Percentiles rank a stretch among this genome's conserved stretches.
These are phyloP conservation scores for Melaleuca quinquenervia DNA, from an alignment of 345 rosid genomes.

Conservation along the genomic window DNA sequence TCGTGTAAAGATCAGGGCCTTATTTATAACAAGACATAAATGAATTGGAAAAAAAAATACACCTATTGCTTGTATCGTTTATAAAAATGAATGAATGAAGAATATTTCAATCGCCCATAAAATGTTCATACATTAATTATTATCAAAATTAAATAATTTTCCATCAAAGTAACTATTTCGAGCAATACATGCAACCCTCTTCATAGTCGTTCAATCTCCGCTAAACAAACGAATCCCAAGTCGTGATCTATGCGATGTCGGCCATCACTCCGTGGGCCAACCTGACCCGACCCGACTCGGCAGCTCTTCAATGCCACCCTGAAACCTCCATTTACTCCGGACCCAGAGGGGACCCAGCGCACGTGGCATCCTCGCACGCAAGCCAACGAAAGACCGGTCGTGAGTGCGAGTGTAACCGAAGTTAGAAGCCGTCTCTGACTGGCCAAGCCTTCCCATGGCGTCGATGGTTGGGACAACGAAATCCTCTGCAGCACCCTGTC, in stretches of 20 bases:
- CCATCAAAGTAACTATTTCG: neutral
- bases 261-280: neutral
- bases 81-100: too few species aligned
- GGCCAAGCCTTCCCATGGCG: neutral
- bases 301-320: neutral
- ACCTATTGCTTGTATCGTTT: accelerated
- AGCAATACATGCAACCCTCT: accelerated
- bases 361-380: neutral
- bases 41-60: neutral
- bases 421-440: neutral
- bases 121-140: neutral
- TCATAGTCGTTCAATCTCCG: accelerated
- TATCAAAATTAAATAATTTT: neutral
- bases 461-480: neutral
- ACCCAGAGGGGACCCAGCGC: neutral
- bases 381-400: neutral
- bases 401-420: neutral
- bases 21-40: accelerated
- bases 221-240: neutral
- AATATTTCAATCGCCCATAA: accelerated
- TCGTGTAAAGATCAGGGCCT: accelerated
- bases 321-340: neutral
- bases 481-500: neutral
- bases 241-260: accelerated
- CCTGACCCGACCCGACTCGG: neutral